A percentile compares a stretch with the other conserved stretches of the same genome.
These are phyloP conservation scores for Allium fistulosum DNA, from an alignment of 106 monocot genomes.

Conservation along the genomic window DNA sequence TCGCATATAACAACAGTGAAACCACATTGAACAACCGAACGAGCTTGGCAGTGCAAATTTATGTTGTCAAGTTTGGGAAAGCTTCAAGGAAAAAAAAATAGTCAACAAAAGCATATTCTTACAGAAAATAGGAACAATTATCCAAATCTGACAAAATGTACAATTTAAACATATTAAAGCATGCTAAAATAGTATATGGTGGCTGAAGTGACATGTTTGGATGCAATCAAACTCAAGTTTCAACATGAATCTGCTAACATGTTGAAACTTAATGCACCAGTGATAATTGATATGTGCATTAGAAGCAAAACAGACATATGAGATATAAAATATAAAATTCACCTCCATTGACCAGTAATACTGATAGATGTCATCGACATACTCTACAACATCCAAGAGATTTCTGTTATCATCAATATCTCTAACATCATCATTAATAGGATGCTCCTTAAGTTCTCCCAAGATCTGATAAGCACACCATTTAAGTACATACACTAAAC, in stretches of 20 bases:
- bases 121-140: too few relatives aligned
- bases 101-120: too few relatives aligned
- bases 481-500: neutral
- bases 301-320: neutral
- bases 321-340: neutral
- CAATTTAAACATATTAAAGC: neutral
- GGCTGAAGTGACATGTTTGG: too few relatives aligned
- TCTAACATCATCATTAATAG: constrained; percentile 13
- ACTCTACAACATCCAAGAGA: constrained; percentile 41
- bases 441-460: constrained; percentile 6
- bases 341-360: constrained; percentile 59
- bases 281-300: neutral
- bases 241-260: neutral
- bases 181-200: too few relatives aligned
- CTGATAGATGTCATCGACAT: constrained; percentile 46
- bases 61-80: too few relatives aligned
- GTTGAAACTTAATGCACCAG: neutral
- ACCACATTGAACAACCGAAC: too few relatives aligned
- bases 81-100: too few relatives aligned
- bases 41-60: too few relatives aligned
- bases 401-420: constrained; percentile 33
- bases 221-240: neutral
- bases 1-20: too few relatives aligned
- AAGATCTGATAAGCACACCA: constrained; percentile 5
- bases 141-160: neutral